These are phyloP conservation scores for Neospermospora avenae DNA, from an alignment of 2,329 filamentous ascomycete species.

Conservation along the genomic window DNA sequence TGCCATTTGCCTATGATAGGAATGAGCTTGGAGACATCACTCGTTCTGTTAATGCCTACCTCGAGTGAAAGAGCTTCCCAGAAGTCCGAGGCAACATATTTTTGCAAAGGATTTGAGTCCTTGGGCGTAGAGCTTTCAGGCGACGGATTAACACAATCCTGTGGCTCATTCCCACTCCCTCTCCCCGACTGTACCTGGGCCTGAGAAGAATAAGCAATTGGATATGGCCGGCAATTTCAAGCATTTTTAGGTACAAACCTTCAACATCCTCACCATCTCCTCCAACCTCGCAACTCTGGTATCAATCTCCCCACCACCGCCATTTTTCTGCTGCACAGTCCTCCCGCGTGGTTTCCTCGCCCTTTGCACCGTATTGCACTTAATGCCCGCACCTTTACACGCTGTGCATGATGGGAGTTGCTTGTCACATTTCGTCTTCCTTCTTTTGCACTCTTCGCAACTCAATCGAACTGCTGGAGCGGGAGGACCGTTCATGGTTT, in stretches of 20 bases:
- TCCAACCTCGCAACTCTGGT: constrained; percentile 8
- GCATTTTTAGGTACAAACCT: not conserved
- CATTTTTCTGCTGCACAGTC: not conserved
- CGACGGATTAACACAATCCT: not conserved
- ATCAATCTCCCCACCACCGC: not conserved
- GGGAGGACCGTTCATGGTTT: not conserved
- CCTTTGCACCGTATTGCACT: constrained; percentile 10
- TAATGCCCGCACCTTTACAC: not conserved
- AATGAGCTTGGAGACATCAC: not conserved
- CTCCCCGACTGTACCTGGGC: not conserved
- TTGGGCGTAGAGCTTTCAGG: not conserved
- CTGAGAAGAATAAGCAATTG: not conserved
- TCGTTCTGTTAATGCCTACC: not conserved
- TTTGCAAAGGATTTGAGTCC: not conserved
- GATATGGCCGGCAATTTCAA: too few relatives aligned
- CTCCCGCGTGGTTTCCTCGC: constrained; percentile 8
- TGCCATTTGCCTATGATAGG: constrained; percentile 4
- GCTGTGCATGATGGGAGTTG: constrained; percentile 9
- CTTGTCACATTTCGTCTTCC: constrained; percentile 11
- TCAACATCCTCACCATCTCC: constrained; percentile 1
- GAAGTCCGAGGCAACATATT: constrained; percentile 11
- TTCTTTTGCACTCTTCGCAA: constrained; percentile 9
- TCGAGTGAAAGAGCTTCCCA: constrained; percentile 13
- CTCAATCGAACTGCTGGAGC: constrained; percentile 4
- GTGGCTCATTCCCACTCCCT: not conserved